phyloP scores from a whole-genome alignment of 1,284 basidiomycete species.

The Rhodofomes roseus region DNA sequence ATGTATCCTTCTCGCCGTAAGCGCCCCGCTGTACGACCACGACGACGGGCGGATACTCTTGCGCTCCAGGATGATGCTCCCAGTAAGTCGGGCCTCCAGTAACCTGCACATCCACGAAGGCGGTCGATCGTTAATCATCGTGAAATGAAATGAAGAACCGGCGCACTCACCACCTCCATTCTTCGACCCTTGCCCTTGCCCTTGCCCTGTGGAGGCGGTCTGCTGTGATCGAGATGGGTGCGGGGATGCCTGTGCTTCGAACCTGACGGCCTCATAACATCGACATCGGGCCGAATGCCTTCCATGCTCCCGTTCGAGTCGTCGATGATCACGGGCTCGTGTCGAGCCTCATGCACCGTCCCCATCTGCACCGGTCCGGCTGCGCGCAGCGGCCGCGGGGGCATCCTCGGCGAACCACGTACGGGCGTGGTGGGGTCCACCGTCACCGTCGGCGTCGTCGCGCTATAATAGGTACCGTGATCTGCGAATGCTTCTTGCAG shows the following conservation, averaged over 20 bases:
- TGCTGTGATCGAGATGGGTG: background rate
- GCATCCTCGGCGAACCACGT: conserved; percentile 18
- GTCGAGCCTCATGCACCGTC: conserved; percentile 16
- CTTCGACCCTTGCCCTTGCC: background rate
- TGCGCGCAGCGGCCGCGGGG: conserved; percentile 9
- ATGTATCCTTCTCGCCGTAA: conserved; percentile 35
- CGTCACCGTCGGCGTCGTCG: conserved; percentile 15
- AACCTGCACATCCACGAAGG: background rate
- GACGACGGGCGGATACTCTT: conserved; percentile 28
- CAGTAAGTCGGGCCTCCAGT: conserved; percentile 1
- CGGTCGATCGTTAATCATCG: background rate
- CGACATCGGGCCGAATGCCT: conserved; percentile 16
- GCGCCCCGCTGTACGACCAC: conserved; percentile 26
- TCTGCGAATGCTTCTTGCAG: conserved; percentile 28
- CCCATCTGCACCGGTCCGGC: conserved; percentile 3
- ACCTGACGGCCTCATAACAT: conserved; percentile 15
- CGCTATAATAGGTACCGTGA: conserved; percentile 19
- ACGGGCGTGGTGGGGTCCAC: conserved; percentile 20
- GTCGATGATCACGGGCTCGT: conserved; percentile 12
- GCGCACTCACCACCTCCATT: background rate
- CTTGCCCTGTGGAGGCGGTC: background rate
- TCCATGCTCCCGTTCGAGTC: conserved; percentile 9
- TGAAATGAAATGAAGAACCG: background rate
- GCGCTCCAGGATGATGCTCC: conserved; percentile 14
- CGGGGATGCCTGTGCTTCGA: conserved; percentile 8